Percentiles rank a stretch among this genome's conserved stretches.
Conservation (phyloP, 345 rosid genomes). For the Eucalyptus pumila region DNA sequence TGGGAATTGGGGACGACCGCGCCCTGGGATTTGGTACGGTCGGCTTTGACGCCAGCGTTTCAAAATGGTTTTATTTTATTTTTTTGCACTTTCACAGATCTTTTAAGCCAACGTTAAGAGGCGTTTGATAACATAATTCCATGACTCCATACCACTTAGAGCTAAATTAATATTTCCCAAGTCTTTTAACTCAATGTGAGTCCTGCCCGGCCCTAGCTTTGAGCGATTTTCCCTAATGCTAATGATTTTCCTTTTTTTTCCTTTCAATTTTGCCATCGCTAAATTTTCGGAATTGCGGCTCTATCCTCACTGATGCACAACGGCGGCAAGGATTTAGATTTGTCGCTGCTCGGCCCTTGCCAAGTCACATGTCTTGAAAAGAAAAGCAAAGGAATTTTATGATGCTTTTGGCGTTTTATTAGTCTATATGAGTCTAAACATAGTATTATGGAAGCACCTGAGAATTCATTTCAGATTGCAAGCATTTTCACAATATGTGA, state of each 20-base stretch:
- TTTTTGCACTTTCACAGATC: too few species aligned
- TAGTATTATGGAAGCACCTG: fast-evolving
- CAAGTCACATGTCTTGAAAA: background rate
- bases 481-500: background rate
- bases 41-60: background rate
- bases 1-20: background rate
- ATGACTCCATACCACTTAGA: fast-evolving
- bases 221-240: background rate
- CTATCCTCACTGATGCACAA: fast-evolving
- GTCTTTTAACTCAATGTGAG: background rate
- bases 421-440: background rate
- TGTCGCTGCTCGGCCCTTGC: background rate
- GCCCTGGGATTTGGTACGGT: background rate
- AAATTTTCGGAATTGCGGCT: background rate
- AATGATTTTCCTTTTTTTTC: background rate
- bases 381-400: background rate
- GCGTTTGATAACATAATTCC: too few species aligned
- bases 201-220: background rate
- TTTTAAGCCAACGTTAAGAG: too few species aligned
- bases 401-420: background rate
- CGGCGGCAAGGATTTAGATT: background rate
- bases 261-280: background rate
- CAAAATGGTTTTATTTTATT: too few species aligned
- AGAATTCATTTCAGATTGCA: background rate
- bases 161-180: background rate